These are phyloP conservation scores for Penicillium coprophilum DNA, from an alignment of 495 filamentous ascomycete species.

Conservation along the genomic window DNA sequence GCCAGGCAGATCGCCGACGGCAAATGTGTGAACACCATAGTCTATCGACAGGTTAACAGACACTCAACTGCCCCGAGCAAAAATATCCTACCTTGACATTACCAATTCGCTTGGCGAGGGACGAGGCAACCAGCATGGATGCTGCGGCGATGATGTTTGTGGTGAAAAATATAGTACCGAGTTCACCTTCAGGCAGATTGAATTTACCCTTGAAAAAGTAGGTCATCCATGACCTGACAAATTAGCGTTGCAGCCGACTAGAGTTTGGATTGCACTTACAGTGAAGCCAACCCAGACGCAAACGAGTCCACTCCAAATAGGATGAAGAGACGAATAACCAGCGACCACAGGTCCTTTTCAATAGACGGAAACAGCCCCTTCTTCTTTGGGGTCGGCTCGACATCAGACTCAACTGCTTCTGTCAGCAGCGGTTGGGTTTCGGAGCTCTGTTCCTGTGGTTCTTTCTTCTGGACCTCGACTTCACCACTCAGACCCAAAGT, in stretches of 20 bases:
- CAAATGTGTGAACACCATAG: slow-evolving; percentile 86
- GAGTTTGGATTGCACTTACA: slow-evolving; percentile 42
- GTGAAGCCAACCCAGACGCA: slow-evolving; percentile 72
- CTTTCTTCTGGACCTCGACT: slow-evolving; percentile 55
- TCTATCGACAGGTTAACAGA: slow-evolving; percentile 35
- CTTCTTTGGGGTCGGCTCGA: slow-evolving; percentile 17
- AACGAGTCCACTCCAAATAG: slow-evolving; percentile 77
- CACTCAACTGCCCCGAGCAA: not conserved
- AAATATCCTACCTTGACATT: slow-evolving; percentile 58
- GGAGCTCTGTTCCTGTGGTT: slow-evolving; percentile 20
- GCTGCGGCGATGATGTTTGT: slow-evolving; percentile 65
- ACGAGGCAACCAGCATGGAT: slow-evolving; percentile 70
- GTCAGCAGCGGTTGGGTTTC: slow-evolving; percentile 52
- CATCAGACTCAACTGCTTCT: slow-evolving; percentile 12
- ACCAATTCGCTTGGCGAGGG: slow-evolving; percentile 73
- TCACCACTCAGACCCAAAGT: slow-evolving; percentile 56
- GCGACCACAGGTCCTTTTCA: slow-evolving; percentile 53
- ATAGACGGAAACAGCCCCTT: slow-evolving; percentile 49
- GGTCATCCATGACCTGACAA: slow-evolving; percentile 60
- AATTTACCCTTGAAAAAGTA: slow-evolving; percentile 82
- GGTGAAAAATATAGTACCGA: slow-evolving; percentile 68
- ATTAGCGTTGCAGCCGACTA: slow-evolving; percentile 6
- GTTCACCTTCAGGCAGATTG: slow-evolving; percentile 61
- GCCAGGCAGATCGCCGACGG: slow-evolving; percentile 72
- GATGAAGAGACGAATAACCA: slow-evolving; percentile 70